phyloP scores from a whole-genome alignment of 2,329 filamentous ascomycete species.

The Lasiodiplodia theobromae region DNA sequence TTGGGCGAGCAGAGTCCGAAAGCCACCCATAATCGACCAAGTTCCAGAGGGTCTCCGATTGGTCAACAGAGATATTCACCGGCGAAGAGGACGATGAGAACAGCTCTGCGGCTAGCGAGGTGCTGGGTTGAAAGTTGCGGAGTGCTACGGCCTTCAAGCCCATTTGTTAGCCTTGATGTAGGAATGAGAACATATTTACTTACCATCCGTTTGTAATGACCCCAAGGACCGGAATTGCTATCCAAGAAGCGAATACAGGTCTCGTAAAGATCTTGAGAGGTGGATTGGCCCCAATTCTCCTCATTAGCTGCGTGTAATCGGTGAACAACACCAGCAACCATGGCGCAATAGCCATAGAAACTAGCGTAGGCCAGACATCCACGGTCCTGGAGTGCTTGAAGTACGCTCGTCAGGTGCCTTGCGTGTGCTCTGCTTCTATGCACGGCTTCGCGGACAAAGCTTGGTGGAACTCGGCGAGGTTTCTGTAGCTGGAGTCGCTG shows the following conservation, averaged over 20 bases:
- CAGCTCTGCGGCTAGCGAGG: background rate
- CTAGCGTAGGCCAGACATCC: slow-evolving; percentile 38
- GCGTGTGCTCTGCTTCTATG: slow-evolving; percentile 42
- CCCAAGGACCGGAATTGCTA: slow-evolving; percentile 6
- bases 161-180: background rate
- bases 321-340: slow-evolving; percentile 37
- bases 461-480: slow-evolving; percentile 39
- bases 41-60: background rate
- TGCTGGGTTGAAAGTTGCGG: background rate
- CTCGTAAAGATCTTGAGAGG: background rate
- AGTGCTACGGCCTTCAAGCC: background rate
- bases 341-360: slow-evolving; percentile 45
- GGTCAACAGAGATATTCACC: background rate
- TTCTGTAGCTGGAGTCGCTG: slow-evolving; percentile 36
- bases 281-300: background rate
- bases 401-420: slow-evolving; percentile 37
- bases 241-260: slow-evolving; percentile 15
- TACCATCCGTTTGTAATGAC: slow-evolving; percentile 26
- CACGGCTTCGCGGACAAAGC: slow-evolving; percentile 40
- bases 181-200: background rate
- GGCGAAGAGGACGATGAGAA: background rate
- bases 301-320: slow-evolving; percentile 15
- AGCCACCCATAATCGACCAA: slow-evolving; percentile 11
- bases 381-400: slow-evolving; percentile 35
- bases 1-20: slow-evolving; percentile 3